Evolutionary conservation across 1,284 basidiomycete species (phyloP).

Genomic region (Filobasidium uniguttulatum): DNA sequence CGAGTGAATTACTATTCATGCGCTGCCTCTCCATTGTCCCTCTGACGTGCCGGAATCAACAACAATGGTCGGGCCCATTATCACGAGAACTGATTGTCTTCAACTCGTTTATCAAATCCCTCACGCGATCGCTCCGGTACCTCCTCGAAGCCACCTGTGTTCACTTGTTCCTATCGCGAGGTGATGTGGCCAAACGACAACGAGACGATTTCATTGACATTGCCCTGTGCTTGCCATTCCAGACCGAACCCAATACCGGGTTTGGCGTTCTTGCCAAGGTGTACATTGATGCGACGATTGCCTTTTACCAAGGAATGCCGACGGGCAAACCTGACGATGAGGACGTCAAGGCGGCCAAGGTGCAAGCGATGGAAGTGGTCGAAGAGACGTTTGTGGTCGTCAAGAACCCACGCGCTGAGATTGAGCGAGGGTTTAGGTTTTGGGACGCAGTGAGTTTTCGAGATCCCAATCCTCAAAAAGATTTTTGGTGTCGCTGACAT

Average conservation of each 20-base stretch:
- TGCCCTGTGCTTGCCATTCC: constrained; percentile 73
- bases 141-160: constrained; percentile 80
- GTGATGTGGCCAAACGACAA: constrained; percentile 66
- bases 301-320: constrained; percentile 56
- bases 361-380: constrained; percentile 74
- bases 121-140: constrained; percentile 77
- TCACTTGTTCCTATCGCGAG: constrained; percentile 63
- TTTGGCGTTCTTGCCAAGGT: constrained; percentile 96
- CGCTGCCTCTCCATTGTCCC: constrained; percentile 85
- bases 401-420: constrained; percentile 69
- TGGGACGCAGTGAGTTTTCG: constrained; percentile 75
- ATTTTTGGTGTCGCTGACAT: constrained; percentile 2
- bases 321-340: constrained; percentile 47
- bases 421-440: constrained; percentile 92
- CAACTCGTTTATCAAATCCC: constrained; percentile 87
- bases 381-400: constrained; percentile 87
- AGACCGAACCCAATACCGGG: constrained; percentile 90
- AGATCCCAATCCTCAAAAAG: constrained; percentile 10
- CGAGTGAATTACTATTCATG: constrained; percentile 93
- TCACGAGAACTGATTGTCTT: constrained; percentile 94
- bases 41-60: constrained; percentile 65
- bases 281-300: constrained; percentile 72
- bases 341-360: constrained; percentile 69
- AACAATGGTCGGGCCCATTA: constrained; percentile 84
- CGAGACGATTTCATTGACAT: constrained; percentile 90